Conservation (phyloP, 805 yeast genomes). For the Metschnikowia baotianmanensis region DNA sequence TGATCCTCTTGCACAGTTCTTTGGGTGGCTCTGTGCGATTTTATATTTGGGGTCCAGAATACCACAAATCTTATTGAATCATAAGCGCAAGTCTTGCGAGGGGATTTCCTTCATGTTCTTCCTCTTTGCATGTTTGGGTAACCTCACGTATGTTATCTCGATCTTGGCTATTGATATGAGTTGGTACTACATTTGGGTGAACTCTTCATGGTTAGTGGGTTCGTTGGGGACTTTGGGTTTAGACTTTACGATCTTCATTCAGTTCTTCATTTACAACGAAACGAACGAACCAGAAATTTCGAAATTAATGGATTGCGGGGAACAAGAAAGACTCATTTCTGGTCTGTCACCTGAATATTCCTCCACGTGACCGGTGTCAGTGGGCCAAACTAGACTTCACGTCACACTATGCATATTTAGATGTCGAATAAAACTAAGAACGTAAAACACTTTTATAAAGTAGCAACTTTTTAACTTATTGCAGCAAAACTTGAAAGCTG, state of each 20-base stretch:
- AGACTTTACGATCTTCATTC: constrained; percentile 82
- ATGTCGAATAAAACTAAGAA: no score
- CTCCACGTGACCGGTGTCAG: constrained; percentile 3
- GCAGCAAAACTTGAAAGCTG: no score
- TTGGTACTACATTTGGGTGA: constrained; percentile 67
- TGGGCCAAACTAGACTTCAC: not conserved
- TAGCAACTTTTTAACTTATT: no score
- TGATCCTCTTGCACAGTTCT: constrained; percentile 78
- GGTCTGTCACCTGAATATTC: constrained; percentile 12
- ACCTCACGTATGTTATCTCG: constrained; percentile 83
- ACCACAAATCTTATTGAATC: constrained; percentile 88
- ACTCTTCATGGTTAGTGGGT: constrained; percentile 92
- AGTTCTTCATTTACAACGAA: constrained; percentile 74
- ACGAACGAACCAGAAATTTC: constrained; percentile 13
- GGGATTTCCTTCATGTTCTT: constrained; percentile 93
- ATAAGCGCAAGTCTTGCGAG: constrained; percentile 85
- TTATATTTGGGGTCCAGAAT: constrained; percentile 83
- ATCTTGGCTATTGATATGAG: constrained; percentile 75
- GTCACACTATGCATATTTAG: no score
- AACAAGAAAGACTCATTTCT: constrained; percentile 13
- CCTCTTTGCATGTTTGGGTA: constrained; percentile 92
- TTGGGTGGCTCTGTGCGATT: constrained; percentile 79
- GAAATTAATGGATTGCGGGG: constrained; percentile 3
- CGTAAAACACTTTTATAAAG: no score
- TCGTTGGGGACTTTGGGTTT: constrained; percentile 80